These are phyloP conservation scores for Ophiorrhiza pumila DNA, from an alignment of 257 asterid genomes.

Conservation along the genomic window DNA sequence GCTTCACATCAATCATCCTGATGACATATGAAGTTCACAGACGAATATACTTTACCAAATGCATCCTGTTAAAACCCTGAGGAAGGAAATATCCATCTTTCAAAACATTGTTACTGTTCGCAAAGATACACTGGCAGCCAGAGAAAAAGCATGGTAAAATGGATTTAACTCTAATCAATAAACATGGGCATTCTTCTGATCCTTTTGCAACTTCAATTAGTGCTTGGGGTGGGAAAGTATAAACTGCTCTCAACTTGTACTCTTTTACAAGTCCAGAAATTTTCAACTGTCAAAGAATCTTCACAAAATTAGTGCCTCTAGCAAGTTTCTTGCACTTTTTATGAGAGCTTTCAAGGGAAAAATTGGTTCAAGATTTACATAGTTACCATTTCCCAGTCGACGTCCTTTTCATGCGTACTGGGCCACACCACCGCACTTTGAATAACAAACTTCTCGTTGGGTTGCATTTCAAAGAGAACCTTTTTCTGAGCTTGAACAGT, in stretches of 20 bases:
- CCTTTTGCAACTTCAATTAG: conserved; percentile 20
- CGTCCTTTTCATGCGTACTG: conserved; percentile 18
- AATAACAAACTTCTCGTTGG: conserved; percentile 31
- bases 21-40: no score
- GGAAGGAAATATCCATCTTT: no score
- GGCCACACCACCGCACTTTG: conserved; percentile 29
- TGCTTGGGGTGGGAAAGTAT: conserved; percentile 26
- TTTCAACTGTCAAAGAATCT: background rate
- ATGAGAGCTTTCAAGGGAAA: no score
- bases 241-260: conserved; percentile 37
- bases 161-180: no score
- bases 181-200: conserved; percentile 25
- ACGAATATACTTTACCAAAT: no score
- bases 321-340: background rate
- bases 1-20: no score
- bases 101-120: no score
- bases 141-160: no score
- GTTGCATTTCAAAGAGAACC: conserved; percentile 15
- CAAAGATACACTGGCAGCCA: no score
- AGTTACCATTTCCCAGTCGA: conserved; percentile 25
- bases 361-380: background rate
- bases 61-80: no score
- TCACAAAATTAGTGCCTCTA: no score
- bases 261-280: conserved; percentile 11
- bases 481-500: conserved; percentile 21